Evolutionary conservation across 129 eudicot genomes (phyloP), one percentile per base, ranked within the genome.

Genomic region (Artemisia annua): DNA sequence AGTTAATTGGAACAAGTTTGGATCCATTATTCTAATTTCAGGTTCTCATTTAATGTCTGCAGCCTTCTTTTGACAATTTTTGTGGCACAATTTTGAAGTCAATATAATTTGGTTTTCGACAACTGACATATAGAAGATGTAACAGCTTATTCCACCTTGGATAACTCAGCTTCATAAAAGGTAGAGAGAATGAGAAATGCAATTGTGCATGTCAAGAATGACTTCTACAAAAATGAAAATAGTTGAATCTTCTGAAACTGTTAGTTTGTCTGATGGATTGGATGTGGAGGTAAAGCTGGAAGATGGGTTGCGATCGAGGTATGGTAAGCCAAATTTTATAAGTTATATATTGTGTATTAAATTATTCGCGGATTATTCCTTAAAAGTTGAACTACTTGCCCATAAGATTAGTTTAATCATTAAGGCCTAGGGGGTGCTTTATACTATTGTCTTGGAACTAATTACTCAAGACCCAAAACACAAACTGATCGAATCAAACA

Each of bases 301-400:
- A 70, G 53, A 11, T 69, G 24, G 52, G 9, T 53, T 52, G 28
- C 20, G 16, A 0, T 54, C 60, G 24, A 30, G 35, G 7, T 58
- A 58, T 15, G 74, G 60, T 63, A 72, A 79, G 64, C 67, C 79
- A 67, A 53, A 78, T n/a, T n/a, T n/a, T 35, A 17, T 54, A 6
- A 44, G 77, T n/a, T n/a, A 76, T 14, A 80, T 62, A 74, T 80
- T 66, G 75, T 30, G 97, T 86, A 53, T 92, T 84, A 71, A 81
- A 71, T 32, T 85, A 0, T 30, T 30, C 0, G 35, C 35, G 0
- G 35, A 30, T 30, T 30, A 30, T 30, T 3, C 35, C 35, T 30
- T 30, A 30, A n/a, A n/a, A 30, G 35, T 30, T 30, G 35, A 30
- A 30, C 35, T 30, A 30, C 35, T 30, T 30, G 6, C 35, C 35